Base-by-base conservation (phyloP, 768 basidiomycete genomes). In the Boletus tomentosulus region DNA sequence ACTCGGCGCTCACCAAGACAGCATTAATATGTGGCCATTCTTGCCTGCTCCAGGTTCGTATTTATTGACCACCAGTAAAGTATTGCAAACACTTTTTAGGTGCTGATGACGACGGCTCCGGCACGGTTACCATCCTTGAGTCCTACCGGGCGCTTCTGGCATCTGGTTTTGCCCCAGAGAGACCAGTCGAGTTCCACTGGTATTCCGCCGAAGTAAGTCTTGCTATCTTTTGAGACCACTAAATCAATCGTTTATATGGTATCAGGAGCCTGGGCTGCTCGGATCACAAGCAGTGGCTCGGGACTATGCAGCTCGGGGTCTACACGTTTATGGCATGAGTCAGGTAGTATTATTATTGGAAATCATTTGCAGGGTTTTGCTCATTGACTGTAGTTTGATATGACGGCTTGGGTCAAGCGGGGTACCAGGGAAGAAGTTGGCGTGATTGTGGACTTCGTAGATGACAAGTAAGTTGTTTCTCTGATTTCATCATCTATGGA, bases 351-450 rank as follows among this genome's bases (percentile, higher is more conserved):
- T 69, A 66, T 38, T 43, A 6, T 47, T 15, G 4, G 3, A 44
- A 33, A 6, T 16, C 0, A 27, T 6, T 41, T 42, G 9, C 7
- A 0, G 13, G 4, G 49, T 57, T 46, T 66, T 62, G 0, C 65
- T 64, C 38, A 71, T 62, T n/a, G 68, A 72, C 51, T 71, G 68
- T 63, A 90, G 88, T 89, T 87, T 64, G 90, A 92, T 67, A 92
- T 92, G 91, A 93, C 91, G 22, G 91, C 91, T 51, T 97, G 92
- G 92, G 89, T 96, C 56, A 92, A 92, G 79, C 71, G 71, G 64
- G 90, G 89, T 34, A 85, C 85, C 38, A 72, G 74, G 62, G 88
- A 91, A 71, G 82, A 82, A 74, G 86, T 95, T 56, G 89, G 88
- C 42, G 79, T 96, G 48, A 90, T 96, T 64, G 85, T 81, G 38